Evolutionary conservation across 2,329 filamentous ascomycete species (phyloP).

Genomic region (Aspergillus floridensis): DNA sequence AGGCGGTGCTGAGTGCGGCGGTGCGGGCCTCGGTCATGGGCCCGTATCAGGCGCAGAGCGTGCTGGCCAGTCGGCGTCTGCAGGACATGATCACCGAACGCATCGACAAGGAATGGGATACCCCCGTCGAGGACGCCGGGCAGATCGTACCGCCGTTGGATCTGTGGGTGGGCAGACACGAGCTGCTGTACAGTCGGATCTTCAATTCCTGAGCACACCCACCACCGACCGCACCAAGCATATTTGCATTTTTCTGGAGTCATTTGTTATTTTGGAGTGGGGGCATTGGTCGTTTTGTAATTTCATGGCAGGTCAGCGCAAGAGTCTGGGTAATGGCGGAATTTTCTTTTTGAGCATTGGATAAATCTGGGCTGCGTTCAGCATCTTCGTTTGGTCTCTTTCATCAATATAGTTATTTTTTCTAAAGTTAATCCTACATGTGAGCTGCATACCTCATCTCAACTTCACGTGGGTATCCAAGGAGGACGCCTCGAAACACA

Average conservation of each 20-base stretch:
- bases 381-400: neutral
- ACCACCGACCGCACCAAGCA: neutral
- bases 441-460: constrained; percentile 16
- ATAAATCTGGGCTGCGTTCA: constrained; percentile 11
- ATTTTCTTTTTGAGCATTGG: neutral
- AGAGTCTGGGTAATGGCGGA: neutral
- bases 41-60: constrained; percentile 61
- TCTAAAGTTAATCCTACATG: constrained; percentile 35
- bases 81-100: constrained; percentile 52
- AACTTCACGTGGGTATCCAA: constrained; percentile 34
- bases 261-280: neutral
- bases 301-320: neutral
- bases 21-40: constrained; percentile 64
- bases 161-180: constrained; percentile 64
- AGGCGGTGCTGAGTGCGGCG: constrained; percentile 61
- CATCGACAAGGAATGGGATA: constrained; percentile 50
- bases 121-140: constrained; percentile 54
- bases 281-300: neutral
- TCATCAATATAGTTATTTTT: neutral
- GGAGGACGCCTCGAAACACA: constrained; percentile 12
- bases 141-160: constrained; percentile 62
- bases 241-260: neutral
- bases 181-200: constrained; percentile 64
- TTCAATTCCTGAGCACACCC: constrained; percentile 57
- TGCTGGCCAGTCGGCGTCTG: constrained; percentile 55